A percentile compares a stretch with the other conserved stretches of the same genome.
These are phyloP conservation scores for Trebouxia sp. DNA, from an alignment of 139 green algal species.

Conservation along the genomic window DNA sequence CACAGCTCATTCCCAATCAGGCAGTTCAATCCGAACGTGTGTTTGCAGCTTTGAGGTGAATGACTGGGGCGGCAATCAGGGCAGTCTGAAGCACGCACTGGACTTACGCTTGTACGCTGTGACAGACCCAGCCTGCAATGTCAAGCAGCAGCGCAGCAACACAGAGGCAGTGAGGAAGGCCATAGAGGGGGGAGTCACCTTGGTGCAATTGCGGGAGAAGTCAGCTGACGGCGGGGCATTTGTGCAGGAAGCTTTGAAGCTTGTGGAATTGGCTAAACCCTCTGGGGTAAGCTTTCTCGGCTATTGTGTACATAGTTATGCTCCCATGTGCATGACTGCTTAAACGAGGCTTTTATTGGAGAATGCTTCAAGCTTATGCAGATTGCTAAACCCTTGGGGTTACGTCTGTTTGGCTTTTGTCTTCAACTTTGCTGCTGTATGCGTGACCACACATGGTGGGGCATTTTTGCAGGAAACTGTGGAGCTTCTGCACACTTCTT, in stretches of 20 bases:
- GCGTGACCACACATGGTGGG: no score
- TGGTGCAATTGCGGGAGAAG: slow-evolving; percentile 91
- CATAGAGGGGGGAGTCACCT: slow-evolving; percentile 76
- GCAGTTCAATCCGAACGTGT: neutral
- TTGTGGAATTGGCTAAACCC: neutral
- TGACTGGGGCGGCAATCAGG: slow-evolving; percentile 20
- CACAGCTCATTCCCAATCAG: neutral
- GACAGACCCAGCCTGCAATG: slow-evolving; percentile 77
- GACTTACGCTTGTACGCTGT: slow-evolving; percentile 82
- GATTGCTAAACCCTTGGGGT: no score
- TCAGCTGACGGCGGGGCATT: slow-evolving; percentile 73
- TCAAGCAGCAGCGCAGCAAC: slow-evolving; percentile 29
- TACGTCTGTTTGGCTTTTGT: no score
- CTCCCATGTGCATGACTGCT: no score
- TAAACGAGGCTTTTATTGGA: no score
- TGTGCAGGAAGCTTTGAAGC: slow-evolving; percentile 50
- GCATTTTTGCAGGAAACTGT: no score
- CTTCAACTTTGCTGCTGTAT: no score
- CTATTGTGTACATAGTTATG: neutral
- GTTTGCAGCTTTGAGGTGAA: slow-evolving; percentile 27
- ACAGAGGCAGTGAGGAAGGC: slow-evolving; percentile 68
- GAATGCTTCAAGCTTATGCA: no score
- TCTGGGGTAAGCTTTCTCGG: slow-evolving; percentile 2
- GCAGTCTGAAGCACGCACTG: neutral
- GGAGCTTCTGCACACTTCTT: no score